These are phyloP conservation scores for Colletotrichum chlorophyti DNA, from an alignment of 2,329 filamentous ascomycete species.

Conservation along the genomic window DNA sequence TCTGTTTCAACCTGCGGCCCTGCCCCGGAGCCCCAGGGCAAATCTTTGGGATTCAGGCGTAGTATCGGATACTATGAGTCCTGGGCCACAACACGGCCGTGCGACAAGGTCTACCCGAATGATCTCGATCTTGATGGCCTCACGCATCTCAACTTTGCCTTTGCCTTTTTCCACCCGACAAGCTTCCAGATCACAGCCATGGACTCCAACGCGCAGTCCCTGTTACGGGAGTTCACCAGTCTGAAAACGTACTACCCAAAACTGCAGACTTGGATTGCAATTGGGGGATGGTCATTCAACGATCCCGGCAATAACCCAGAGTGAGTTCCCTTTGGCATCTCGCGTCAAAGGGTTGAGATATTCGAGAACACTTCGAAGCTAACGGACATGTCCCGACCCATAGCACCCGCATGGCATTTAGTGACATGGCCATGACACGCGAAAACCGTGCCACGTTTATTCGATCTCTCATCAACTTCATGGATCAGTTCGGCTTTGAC, in stretches of 20 bases:
- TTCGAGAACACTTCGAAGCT: too few species aligned
- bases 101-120: conserved; percentile 24
- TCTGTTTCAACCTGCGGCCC: neutral
- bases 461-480: conserved; percentile 43
- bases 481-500: conserved; percentile 49
- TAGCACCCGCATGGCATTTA: conserved; percentile 35
- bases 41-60: conserved; percentile 7
- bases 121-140: conserved; percentile 27
- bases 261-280: conserved; percentile 44
- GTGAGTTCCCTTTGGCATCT: neutral
- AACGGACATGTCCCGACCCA: too few species aligned
- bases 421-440: conserved; percentile 38
- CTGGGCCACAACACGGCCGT: conserved; percentile 26
- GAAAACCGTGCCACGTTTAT: conserved; percentile 44
- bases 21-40: neutral
- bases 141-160: conserved; percentile 43
- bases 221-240: conserved; percentile 35
- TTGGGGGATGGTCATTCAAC: conserved; percentile 51
- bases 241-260: conserved; percentile 38
- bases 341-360: neutral
- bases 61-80: conserved; percentile 41
- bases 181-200: conserved; percentile 33
- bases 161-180: conserved; percentile 47
- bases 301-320: conserved; percentile 28
- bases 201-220: conserved; percentile 16